A percentile compares a stretch with the other conserved stretches of the same genome.
Evolutionary conservation across 805 yeast species (phyloP).

Genomic region (Wickerhamomyces rabaulensis): DNA sequence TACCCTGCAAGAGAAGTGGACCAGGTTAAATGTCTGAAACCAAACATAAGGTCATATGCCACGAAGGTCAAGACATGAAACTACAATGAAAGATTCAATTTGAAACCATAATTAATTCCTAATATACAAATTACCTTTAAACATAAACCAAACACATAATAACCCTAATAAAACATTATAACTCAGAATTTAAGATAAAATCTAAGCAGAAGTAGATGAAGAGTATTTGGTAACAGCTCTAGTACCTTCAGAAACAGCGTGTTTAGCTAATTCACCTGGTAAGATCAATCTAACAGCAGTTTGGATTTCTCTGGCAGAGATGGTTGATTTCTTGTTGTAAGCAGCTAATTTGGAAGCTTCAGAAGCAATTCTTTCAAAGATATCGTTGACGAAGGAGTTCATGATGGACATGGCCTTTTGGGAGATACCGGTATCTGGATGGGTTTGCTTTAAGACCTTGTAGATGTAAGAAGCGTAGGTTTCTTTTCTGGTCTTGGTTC

Average conservation of each 20-base stretch:
- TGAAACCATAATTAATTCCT: conserved; percentile 26
- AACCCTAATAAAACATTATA: conserved; percentile 21
- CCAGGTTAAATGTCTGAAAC: no score
- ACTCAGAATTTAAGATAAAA: conserved; percentile 6
- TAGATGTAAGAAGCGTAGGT: conserved; percentile 95
- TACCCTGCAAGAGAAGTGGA: no score
- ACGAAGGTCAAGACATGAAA: neutral
- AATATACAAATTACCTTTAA: conserved; percentile 25
- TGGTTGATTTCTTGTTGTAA: conserved; percentile 96
- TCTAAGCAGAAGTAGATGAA: conserved; percentile 45
- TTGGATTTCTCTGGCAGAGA: conserved; percentile 97
- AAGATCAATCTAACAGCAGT: conserved; percentile 97
- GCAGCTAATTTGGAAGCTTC: conserved; percentile 99
- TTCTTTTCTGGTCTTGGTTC: conserved; percentile 94
- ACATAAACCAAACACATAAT: conserved; percentile 21
- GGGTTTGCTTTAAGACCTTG: conserved; percentile 97
- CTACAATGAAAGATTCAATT: neutral
- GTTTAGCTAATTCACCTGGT: conserved; percentile 98
- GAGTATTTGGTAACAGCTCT: conserved; percentile 97
- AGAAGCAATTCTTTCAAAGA: conserved; percentile 95
- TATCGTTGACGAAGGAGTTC: conserved; percentile 97
- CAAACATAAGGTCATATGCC: no score
- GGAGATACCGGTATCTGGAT: conserved; percentile 98
- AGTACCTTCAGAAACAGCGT: conserved; percentile 98
- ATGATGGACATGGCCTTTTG: conserved; percentile 97